phyloP scores from a whole-genome alignment of 1,284 basidiomycete genomes.

The Apiotrichum gracile region DNA sequence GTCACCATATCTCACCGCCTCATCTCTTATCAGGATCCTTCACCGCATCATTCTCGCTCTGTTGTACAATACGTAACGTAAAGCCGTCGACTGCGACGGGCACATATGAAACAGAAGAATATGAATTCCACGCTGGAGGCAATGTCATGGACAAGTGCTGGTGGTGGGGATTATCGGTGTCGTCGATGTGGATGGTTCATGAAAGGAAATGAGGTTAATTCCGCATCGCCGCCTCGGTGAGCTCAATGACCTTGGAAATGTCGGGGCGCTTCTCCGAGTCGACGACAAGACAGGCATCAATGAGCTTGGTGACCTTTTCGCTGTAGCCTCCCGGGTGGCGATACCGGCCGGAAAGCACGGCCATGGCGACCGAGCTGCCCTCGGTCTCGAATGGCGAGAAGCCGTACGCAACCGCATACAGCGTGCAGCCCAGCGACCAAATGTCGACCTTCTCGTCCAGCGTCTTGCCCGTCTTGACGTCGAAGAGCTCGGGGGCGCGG shows the following conservation, averaged over 20 bases:
- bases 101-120: no score
- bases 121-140: no score
- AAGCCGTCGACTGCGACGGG: no score
- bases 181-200: no score
- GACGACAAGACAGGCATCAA: constrained; percentile 74
- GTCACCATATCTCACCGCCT: no score
- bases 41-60: neutral
- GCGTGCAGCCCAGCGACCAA: constrained; percentile 88
- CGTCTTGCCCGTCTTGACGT: constrained; percentile 79
- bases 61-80: neutral
- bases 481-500: constrained; percentile 88
- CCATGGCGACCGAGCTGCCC: constrained; percentile 91
- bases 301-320: constrained; percentile 68
- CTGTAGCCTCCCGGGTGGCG: constrained; percentile 67
- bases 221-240: constrained; percentile 56
- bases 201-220: no score
- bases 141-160: no score
- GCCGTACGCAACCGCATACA: constrained; percentile 85
- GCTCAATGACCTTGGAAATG: constrained; percentile 71
- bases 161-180: no score
- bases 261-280: constrained; percentile 73
- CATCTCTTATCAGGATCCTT: no score
- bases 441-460: constrained; percentile 95
- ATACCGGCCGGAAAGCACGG: constrained; percentile 83
- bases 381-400: constrained; percentile 88